Evolutionary conservation across 2,329 filamentous ascomycete species (phyloP).

Genomic region (Aspergillus novoparasiticus): DNA sequence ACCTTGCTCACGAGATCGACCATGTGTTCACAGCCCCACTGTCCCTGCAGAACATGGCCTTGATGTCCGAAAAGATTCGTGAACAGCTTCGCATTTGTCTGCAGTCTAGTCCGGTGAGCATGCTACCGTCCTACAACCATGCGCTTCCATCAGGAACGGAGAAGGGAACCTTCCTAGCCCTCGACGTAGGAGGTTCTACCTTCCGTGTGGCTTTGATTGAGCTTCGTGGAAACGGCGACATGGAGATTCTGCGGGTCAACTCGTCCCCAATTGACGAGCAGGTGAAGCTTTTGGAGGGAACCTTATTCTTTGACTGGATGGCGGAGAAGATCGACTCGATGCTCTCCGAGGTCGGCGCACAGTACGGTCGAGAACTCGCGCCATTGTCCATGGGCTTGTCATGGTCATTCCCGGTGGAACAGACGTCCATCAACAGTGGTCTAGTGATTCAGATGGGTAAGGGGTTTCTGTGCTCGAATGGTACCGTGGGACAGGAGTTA

Average conservation of each 20-base stretch:
- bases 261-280: conserved; percentile 59
- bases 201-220: conserved; percentile 65
- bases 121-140: conserved; percentile 68
- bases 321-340: conserved; percentile 60
- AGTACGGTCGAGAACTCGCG: conserved; percentile 39
- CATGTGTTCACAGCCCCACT: conserved; percentile 40
- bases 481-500: conserved; percentile 61
- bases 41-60: conserved; percentile 39
- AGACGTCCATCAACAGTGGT: conserved; percentile 62
- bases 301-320: conserved; percentile 69
- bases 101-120: conserved; percentile 60
- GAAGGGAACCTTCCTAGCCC: conserved; percentile 60
- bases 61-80: conserved; percentile 49
- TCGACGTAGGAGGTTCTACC: conserved; percentile 69
- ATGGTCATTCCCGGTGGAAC: conserved; percentile 69
- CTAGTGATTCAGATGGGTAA: conserved; percentile 66
- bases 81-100: conserved; percentile 59
- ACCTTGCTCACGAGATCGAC: conserved; percentile 44
- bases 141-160: conserved; percentile 62
- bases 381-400: conserved; percentile 62
- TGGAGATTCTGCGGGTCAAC: conserved; percentile 59
- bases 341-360: conserved; percentile 46
- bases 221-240: conserved; percentile 52
- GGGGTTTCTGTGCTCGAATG: conserved; percentile 63
- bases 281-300: conserved; percentile 58